Conservation (phyloP, 2,329 filamentous ascomycete genomes). For the Diaporthe sp. region DNA sequence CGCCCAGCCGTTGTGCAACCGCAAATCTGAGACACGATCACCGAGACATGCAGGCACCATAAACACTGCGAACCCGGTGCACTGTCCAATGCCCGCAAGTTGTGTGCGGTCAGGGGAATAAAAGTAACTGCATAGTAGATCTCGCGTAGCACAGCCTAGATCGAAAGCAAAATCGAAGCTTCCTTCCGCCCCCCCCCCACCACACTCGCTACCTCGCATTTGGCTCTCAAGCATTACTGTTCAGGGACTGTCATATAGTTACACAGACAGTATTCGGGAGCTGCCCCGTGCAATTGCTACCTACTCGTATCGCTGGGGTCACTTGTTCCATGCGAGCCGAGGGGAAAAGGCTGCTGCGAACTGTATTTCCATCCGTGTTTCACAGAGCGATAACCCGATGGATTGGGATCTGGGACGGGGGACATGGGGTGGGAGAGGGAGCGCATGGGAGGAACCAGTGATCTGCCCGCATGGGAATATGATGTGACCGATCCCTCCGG, state of each 20-base stretch:
- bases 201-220: background rate
- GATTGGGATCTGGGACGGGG: conserved; percentile 1
- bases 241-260: background rate
- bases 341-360: background rate
- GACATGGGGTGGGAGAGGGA: background rate
- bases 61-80: background rate
- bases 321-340: background rate
- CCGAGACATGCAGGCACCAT: conserved; percentile 24
- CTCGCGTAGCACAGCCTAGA: conserved; percentile 19
- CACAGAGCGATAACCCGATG: conserved; percentile 16
- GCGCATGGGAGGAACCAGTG: conserved; percentile 10
- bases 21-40: conserved; percentile 17
- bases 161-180: conserved; percentile 15
- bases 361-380: conserved; percentile 5
- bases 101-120: background rate
- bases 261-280: background rate
- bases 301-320: background rate
- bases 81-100: background rate
- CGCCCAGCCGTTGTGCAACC: conserved; percentile 29
- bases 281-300: background rate
- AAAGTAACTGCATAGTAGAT: conserved; percentile 13
- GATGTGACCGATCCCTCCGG: conserved; percentile 1
- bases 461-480: conserved; percentile 1
- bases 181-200: background rate
- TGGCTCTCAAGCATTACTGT: conserved; percentile 6